Percentiles rank a stretch among this genome's conserved stretches.
Conservation (phyloP, 257 asterid genomes). For the Cruciata laevipes region DNA sequence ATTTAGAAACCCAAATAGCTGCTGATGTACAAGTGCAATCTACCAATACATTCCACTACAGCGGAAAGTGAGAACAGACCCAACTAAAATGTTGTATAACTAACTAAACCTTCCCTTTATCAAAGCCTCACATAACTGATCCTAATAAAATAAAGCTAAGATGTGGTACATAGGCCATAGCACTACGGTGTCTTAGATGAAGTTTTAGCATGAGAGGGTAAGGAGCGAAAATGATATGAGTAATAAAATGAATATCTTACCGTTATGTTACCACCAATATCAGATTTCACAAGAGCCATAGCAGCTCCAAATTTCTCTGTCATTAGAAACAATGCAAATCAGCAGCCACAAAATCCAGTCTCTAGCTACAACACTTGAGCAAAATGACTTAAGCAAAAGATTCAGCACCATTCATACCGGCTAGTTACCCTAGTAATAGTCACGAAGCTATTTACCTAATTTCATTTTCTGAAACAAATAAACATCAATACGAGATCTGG, state of each 20-base stretch:
- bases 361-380: background rate
- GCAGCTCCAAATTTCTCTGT: conserved; percentile 97
- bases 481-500: background rate
- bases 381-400: background rate
- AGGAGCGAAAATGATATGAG: background rate
- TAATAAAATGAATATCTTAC: conserved; percentile 32
- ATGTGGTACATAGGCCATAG: no score
- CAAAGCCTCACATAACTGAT: background rate
- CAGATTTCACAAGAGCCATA: conserved; percentile 87
- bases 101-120: background rate
- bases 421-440: background rate
- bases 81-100: no score
- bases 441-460: background rate
- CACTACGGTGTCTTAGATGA: background rate
- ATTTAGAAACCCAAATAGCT: background rate
- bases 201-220: background rate
- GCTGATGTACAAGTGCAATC: background rate
- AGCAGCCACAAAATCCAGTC: background rate
- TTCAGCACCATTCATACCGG: background rate
- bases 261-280: conserved; percentile 82
- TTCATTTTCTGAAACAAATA: background rate
- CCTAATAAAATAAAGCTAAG: background rate
- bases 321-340: conserved; percentile 12
- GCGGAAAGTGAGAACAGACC: background rate
- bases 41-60: background rate